A percentile compares a stretch with the other conserved stretches of the same genome.
These are phyloP conservation scores for Chenopodium formosanum DNA, from an alignment of 148 eudicot genomes.

Conservation along the genomic window DNA sequence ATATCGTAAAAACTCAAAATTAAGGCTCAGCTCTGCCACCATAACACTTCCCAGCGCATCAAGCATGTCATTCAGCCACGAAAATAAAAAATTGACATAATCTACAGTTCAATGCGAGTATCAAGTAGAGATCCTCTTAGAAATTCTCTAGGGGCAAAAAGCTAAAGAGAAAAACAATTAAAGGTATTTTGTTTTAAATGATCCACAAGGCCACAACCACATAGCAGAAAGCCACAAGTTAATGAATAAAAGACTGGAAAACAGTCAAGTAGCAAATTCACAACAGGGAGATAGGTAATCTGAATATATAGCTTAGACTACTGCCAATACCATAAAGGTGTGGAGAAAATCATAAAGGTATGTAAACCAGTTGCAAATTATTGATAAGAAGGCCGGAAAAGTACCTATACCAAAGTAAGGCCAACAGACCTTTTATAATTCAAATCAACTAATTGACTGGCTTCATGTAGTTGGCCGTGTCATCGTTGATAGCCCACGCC, in stretches of 20 bases:
- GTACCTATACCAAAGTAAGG: conserved; percentile 6
- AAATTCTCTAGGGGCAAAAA: not conserved
- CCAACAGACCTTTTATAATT: not conserved
- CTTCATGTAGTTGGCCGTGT: conserved; percentile 74
- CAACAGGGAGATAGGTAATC: not conserved
- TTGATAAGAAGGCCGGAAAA: conserved; percentile 1
- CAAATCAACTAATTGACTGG: conserved; percentile 7
- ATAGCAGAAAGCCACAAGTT: not conserved
- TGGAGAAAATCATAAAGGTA: not conserved
- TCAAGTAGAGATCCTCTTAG: not conserved
- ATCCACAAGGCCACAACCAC: not conserved
- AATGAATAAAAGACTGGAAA: not conserved
- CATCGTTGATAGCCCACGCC: conserved; percentile 85
- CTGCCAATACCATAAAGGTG: not conserved
- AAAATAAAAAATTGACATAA: not conserved
- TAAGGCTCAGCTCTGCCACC: not conserved
- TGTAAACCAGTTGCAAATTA: not conserved
- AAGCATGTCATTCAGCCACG: not conserved
- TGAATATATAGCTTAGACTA: not conserved
- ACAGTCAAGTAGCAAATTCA: not conserved
- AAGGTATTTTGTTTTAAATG: not conserved
- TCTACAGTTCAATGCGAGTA: not conserved
- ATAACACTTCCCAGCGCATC: not conserved
- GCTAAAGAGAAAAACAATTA: not conserved
- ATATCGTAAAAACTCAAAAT: not conserved